Conservation (phyloP, 2,329 filamentous ascomycete genomes). For the Onygena corvina region DNA sequence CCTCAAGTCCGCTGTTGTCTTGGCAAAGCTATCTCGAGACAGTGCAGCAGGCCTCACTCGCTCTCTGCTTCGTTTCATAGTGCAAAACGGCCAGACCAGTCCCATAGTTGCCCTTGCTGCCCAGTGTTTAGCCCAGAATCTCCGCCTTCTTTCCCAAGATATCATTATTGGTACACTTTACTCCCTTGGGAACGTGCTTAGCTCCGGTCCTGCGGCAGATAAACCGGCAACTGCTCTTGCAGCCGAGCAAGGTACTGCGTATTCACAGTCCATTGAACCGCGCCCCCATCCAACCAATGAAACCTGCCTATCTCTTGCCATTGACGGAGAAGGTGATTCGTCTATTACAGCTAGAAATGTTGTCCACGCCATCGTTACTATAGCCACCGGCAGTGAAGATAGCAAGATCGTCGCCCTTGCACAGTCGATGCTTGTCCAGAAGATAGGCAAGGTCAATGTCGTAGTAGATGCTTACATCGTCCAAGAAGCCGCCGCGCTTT, state of each 20-base stretch:
- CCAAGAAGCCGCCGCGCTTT: conserved; percentile 64
- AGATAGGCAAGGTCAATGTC: conserved; percentile 71
- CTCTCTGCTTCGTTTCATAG: conserved; percentile 72
- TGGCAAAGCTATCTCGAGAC: conserved; percentile 61
- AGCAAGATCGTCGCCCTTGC: conserved; percentile 87
- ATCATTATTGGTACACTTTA: conserved; percentile 91
- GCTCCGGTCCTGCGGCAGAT: conserved; percentile 50
- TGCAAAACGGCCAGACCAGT: conserved; percentile 62
- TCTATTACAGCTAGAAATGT: conserved; percentile 69
- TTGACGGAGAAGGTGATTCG: conserved; percentile 66
- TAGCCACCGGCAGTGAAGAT: conserved; percentile 69
- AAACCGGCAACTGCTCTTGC: conserved; percentile 22
- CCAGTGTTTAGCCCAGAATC: conserved; percentile 67
- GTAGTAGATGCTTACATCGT: conserved; percentile 77
- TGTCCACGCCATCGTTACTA: conserved; percentile 89
- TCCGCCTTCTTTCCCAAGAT: conserved; percentile 78
- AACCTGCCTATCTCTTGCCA: conserved; percentile 54
- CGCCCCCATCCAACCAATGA: conserved; percentile 25
- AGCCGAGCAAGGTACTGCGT: conserved; percentile 30
- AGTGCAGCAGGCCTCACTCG: conserved; percentile 66
- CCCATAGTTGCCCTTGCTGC: conserved; percentile 64
- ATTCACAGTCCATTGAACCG: conserved; percentile 37
- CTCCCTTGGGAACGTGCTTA: conserved; percentile 89
- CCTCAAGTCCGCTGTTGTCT: conserved; percentile 67
- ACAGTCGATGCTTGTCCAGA: conserved; percentile 93